phyloP scores from a whole-genome alignment of 129 eudicot species.

The Tanacetum coccineum region DNA sequence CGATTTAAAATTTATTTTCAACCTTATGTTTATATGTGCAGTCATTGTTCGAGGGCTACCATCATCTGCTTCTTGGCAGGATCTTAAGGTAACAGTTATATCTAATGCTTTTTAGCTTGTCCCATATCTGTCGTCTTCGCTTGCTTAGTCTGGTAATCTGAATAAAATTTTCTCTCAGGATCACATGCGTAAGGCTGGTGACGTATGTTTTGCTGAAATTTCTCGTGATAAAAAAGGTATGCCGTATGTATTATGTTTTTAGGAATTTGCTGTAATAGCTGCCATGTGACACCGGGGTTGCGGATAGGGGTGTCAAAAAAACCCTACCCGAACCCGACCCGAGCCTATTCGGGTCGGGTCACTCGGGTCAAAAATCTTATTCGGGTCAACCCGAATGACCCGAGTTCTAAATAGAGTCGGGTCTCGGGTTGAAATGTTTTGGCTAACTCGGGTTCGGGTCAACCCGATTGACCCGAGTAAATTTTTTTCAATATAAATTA shows the following conservation, averaged over 20 bases:
- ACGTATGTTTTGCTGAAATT: slow-evolving; percentile 98
- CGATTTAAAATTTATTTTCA: not conserved
- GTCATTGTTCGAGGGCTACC: slow-evolving; percentile 95
- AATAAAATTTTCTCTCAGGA: slow-evolving; percentile 41
- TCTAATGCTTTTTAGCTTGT: slow-evolving; percentile 4
- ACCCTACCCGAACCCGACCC: too few species aligned
- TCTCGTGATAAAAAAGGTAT: slow-evolving; percentile 83
- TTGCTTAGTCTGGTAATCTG: not conserved
- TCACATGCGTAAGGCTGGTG: slow-evolving; percentile 99
- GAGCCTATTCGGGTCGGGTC: too few species aligned
- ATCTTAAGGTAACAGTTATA: slow-evolving; percentile 59
- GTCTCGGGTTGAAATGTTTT: too few species aligned
- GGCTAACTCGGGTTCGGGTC: too few species aligned
- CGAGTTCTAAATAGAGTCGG: too few species aligned
- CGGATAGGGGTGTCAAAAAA: too few species aligned
- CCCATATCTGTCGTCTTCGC: not conserved
- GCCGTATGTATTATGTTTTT: not conserved
- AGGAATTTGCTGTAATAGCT: not conserved
- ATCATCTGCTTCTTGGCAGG: slow-evolving; percentile 99
- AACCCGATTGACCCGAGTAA: too few species aligned
- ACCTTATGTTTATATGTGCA: slow-evolving; percentile 22
- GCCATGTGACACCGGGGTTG: not conserved
- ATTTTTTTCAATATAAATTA: too few species aligned
- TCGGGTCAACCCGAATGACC: too few species aligned
- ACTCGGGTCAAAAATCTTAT: too few species aligned